Base-by-base conservation (phyloP, 2,329 filamentous ascomycete species). In the Metarhizium brunneum region DNA sequence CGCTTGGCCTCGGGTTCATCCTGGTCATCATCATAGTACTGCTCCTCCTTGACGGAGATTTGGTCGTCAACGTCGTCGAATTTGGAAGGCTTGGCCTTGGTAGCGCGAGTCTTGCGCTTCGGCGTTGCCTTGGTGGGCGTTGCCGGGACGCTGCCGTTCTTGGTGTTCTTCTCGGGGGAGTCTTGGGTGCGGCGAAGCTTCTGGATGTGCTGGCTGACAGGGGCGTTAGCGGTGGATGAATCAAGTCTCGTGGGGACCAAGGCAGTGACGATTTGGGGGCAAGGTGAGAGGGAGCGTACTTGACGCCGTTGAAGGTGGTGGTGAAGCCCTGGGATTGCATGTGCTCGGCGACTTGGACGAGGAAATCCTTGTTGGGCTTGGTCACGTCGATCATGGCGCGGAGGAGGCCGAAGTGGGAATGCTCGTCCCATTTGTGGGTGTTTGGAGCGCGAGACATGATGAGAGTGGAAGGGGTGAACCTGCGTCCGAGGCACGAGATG, bases 161-260 rank as follows among this genome's bases (percentile, higher is more conserved):
- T 55, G 18, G 58, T 58, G 6, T 25, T 40, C 16, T 60, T 62
- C 36, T 64, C 48, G 20, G 67, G 59, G 7, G 55, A 62, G 13
- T 58, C 45, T 5, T 62, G 64, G n/a, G 71, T 69, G 6, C 69
- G 66, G 57, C 71, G 71, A 3, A 77, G 68, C 60, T 76, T 77
- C 59, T 75, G 72, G 7, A 78, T 69, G 38, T 78, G 75, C 61
- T 77, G 75, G 49, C 75, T 77, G 51, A 53, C 54, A 45, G 43
- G 16, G 32, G 14, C n/a, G 48, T 47, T 48, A 57, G 47, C 5
- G 5, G 47, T 47, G 10, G 32, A 6, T 7, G 7, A 52, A 2
- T 16, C 20, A 32, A 16, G 16, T 54, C 1, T 35, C 32, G 32
- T 35, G 32, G 32, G 7, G 32, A 35, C 32, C 7, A 35, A 7